Evolutionary conservation across 148 eudicot genomes (phyloP).

Genomic region (Camellia japonica): DNA sequence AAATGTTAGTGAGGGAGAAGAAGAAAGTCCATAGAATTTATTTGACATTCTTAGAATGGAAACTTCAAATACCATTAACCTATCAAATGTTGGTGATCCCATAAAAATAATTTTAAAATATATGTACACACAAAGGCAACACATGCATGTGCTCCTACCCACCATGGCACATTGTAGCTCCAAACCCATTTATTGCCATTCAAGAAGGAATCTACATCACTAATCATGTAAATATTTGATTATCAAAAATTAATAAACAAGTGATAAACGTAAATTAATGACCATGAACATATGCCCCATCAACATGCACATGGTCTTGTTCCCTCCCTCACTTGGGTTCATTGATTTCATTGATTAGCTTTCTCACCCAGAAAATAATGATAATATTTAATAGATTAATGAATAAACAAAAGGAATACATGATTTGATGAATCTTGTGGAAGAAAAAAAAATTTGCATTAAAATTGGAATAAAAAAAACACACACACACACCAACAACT

Average conservation of each 20-base stretch:
- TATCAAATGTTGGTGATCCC: neutral
- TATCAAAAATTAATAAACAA: neutral
- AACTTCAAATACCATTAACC: neutral
- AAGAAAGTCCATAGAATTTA: neutral
- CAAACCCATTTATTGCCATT: neutral
- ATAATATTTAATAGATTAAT: constrained; percentile 3
- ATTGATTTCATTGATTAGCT: neutral
- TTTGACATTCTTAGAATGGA: neutral
- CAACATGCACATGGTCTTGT: constrained; percentile 49
- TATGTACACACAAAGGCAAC: neutral
- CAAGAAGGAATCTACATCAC: neutral
- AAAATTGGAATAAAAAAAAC: constrained; percentile 9
- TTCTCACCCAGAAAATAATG: constrained; percentile 2
- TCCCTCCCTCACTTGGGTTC: constrained; percentile 25
- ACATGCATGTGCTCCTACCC: constrained; percentile 24
- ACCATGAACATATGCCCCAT: constrained; percentile 29
- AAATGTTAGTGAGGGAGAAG: neutral
- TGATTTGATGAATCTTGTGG: constrained; percentile 23
- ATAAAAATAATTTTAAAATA: neutral
- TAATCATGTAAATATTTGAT: neutral
- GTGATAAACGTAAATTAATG: constrained; percentile 1
- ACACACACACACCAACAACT: constrained; percentile 18
- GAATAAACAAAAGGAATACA: constrained; percentile 9
- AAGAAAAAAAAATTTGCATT: neutral
- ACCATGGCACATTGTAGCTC: constrained; percentile 8